phyloP scores from a whole-genome alignment of 768 basidiomycete genomes.

The Amanita phalloides region DNA sequence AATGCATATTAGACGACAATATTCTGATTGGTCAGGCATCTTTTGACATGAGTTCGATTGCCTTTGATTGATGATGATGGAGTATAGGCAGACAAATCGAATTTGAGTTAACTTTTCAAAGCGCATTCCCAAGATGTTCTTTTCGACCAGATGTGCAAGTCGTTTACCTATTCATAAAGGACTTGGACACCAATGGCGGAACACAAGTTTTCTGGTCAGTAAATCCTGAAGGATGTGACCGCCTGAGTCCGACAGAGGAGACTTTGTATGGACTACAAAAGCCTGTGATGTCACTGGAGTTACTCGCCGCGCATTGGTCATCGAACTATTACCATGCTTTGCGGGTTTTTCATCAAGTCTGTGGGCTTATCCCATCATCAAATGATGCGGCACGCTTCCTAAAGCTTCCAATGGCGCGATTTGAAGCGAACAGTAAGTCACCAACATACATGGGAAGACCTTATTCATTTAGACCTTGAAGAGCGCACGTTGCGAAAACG shows the following conservation, averaged over 20 bases:
- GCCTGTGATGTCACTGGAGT: background rate
- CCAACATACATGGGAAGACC: no score
- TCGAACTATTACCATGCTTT: background rate
- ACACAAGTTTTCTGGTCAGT: background rate
- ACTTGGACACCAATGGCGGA: no score
- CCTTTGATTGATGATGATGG: no score
- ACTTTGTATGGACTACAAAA: background rate
- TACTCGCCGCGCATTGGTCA: constrained; percentile 1
- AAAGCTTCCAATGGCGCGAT: background rate
- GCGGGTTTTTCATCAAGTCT: background rate
- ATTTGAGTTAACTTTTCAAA: background rate
- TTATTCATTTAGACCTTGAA: no score
- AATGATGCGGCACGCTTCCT: background rate
- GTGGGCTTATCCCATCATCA: background rate
- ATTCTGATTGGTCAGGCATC: no score
- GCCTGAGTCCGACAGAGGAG: background rate
- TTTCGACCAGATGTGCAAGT: background rate
- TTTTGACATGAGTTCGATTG: no score
- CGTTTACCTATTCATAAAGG: background rate
- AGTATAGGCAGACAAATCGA: no score
- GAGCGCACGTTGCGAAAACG: no score
- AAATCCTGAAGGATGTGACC: background rate
- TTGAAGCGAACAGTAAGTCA: background rate
- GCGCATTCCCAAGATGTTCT: background rate
- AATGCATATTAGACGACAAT: no score